These are phyloP conservation scores for Spathaspora hagerdaliae DNA, from an alignment of 805 yeast species.

Conservation along the genomic window DNA sequence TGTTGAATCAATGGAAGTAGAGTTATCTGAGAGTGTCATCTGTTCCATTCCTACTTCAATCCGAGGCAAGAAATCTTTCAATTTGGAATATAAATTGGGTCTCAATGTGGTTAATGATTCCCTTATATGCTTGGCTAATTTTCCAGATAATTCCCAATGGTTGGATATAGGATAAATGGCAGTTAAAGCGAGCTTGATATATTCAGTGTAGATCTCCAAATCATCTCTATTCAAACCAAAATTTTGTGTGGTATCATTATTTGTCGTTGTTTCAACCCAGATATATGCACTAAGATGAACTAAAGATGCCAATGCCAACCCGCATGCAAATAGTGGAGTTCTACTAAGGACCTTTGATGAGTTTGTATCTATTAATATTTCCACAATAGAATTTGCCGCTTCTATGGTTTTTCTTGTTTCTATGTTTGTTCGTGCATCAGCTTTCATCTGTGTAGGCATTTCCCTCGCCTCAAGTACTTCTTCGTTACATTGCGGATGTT, in stretches of 20 bases:
- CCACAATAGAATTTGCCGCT: constrained; percentile 48
- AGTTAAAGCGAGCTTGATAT: constrained; percentile 45
- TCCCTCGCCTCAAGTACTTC: constrained; percentile 11
- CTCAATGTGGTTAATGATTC: constrained; percentile 42
- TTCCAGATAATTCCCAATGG: constrained; percentile 50
- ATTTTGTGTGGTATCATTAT: constrained; percentile 11
- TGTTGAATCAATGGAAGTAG: neutral
- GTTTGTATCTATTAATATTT: constrained; percentile 43
- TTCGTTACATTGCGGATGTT: constrained; percentile 10
- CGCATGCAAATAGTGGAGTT: constrained; percentile 51
- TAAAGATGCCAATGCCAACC: constrained; percentile 48
- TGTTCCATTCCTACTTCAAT: constrained; percentile 11
- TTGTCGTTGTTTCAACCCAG: constrained; percentile 44
- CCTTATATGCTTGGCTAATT: constrained; percentile 42
- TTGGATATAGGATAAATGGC: constrained; percentile 46
- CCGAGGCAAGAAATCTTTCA: constrained; percentile 27
- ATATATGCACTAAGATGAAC: constrained; percentile 51
- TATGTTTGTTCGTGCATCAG: constrained; percentile 43
- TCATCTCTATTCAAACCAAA: constrained; percentile 27
- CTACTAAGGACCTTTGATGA: constrained; percentile 40
- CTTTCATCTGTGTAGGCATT: constrained; percentile 14
- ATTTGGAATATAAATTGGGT: constrained; percentile 36
- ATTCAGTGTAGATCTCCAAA: constrained; percentile 42
- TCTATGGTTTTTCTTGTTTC: constrained; percentile 53
- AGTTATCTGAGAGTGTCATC: constrained; percentile 1